Conservation (phyloP, 2,329 filamentous ascomycete species). For the Tolypocladium paradoxum region DNA sequence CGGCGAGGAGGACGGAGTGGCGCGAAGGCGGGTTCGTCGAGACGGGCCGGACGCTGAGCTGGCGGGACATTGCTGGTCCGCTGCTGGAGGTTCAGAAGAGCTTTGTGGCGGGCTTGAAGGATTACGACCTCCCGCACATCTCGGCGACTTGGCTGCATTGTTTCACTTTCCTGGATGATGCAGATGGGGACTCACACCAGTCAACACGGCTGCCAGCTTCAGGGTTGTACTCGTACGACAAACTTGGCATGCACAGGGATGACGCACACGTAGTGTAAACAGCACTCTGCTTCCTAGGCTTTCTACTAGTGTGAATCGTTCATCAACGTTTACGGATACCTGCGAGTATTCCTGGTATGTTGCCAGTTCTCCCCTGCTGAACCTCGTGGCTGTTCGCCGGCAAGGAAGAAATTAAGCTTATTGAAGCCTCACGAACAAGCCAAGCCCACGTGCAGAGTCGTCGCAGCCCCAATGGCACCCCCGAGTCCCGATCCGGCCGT, state of each 20-base stretch:
- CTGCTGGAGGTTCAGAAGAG: not conserved
- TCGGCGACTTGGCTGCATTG: not conserved
- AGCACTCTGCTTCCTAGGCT: too few relatives aligned
- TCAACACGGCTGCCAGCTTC: too few relatives aligned
- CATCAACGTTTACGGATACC: too few relatives aligned
- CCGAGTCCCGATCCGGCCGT: not conserved
- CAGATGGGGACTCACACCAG: not conserved
- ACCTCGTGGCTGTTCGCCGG: too few relatives aligned
- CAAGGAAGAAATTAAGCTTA: too few relatives aligned
- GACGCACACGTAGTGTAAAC: too few relatives aligned
- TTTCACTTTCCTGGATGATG: not conserved
- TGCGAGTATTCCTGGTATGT: too few relatives aligned
- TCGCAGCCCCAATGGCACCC: not conserved
- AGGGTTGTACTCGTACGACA: too few relatives aligned
- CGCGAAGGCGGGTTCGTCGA: not conserved
- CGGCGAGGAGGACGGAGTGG: not conserved
- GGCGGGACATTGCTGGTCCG: not conserved
- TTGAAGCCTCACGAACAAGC: too few relatives aligned
- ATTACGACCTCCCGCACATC: not conserved
- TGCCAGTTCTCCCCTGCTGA: too few relatives aligned
- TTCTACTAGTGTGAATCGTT: too few relatives aligned
- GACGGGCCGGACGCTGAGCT: not conserved
- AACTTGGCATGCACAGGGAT: too few relatives aligned
- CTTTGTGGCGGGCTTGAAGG: not conserved
- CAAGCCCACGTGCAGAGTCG: not conserved